Evolutionary conservation across 352 stramenopile genomes (phyloP).

Genomic region (Phytophthora boehmeriae): DNA sequence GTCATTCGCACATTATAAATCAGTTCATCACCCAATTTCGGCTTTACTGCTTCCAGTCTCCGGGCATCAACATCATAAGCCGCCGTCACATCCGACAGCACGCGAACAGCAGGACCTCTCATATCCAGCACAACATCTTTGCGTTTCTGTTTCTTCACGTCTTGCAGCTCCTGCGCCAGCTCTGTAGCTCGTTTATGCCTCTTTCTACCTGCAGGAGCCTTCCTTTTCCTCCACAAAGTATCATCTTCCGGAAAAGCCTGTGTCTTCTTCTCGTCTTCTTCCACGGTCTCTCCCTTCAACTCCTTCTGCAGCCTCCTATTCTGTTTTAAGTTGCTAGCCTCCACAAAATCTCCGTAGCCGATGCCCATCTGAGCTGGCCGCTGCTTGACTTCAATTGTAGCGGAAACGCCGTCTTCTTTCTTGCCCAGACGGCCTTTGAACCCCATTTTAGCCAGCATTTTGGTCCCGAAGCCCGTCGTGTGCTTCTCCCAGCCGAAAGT

Average conservation of each 20-base stretch:
- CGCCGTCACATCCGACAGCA: constrained; percentile 69
- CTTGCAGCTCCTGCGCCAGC: constrained; percentile 53
- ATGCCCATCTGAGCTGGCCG: constrained; percentile 93
- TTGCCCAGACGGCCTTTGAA: constrained; percentile 94
- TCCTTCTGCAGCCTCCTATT: constrained; percentile 94
- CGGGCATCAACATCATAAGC: constrained; percentile 62
- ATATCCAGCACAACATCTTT: constrained; percentile 89
- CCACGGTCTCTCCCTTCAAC: constrained; percentile 77
- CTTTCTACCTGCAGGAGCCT: constrained; percentile 38
- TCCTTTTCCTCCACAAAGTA: constrained; percentile 82
- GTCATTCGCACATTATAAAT: constrained; percentile 92
- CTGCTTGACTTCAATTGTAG: constrained; percentile 94
- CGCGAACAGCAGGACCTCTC: constrained; percentile 81
- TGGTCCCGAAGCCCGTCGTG: constrained; percentile 96
- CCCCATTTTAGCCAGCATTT: constrained; percentile 96
- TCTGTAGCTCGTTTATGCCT: constrained; percentile 73
- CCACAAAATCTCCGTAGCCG: constrained; percentile 94
- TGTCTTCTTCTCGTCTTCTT: constrained; percentile 42
- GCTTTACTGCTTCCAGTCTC: constrained; percentile 47
- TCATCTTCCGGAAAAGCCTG: constrained; percentile 66
- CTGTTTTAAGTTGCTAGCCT: constrained; percentile 91
- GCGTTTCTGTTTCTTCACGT: constrained; percentile 46
- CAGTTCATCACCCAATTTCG: constrained; percentile 90
- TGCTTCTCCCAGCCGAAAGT: constrained; percentile 94
- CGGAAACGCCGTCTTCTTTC: constrained; percentile 92